Percentiles rank a stretch among this genome's conserved stretches.
phyloP scores from a whole-genome alignment of 371 early-diverging fungal species.

The Thermomucor indicae-seudaticae region DNA sequence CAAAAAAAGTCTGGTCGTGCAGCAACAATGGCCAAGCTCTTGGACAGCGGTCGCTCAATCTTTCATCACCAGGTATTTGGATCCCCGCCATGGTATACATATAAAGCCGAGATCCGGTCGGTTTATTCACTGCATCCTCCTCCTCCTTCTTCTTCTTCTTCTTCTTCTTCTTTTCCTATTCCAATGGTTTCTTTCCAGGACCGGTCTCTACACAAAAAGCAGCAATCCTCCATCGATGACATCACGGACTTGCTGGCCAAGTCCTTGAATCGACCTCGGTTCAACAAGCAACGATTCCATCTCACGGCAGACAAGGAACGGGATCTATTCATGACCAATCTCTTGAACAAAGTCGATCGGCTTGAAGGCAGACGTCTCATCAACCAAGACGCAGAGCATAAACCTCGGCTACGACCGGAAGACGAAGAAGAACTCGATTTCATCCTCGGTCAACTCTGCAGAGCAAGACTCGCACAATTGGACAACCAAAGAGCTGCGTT shows the following conservation, averaged over 20 bases:
- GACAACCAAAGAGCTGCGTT: constrained; percentile 13
- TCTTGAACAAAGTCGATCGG: constrained; percentile 26
- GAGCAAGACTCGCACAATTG: constrained; percentile 3
- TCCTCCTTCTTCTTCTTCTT: background rate
- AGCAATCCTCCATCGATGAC: background rate
- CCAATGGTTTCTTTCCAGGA: background rate
- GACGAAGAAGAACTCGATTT: constrained; percentile 1
- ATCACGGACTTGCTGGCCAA: constrained; percentile 53
- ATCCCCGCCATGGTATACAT: background rate
- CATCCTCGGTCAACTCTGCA: constrained; percentile 3
- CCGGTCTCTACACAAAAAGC: background rate
- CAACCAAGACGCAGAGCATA: constrained; percentile 32
- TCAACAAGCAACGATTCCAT: constrained; percentile 19
- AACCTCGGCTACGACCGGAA: background rate
- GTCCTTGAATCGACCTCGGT: constrained; percentile 31
- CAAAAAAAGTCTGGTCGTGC: background rate
- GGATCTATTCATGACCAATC: constrained; percentile 20
- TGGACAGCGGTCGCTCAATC: background rate
- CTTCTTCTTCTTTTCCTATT: background rate
- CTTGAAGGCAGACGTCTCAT: constrained; percentile 23
- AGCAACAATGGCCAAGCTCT: background rate
- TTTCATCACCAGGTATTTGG: background rate
- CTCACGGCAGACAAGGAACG: constrained; percentile 20
- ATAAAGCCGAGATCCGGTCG: background rate
- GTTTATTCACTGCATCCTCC: background rate